phyloP scores from a whole-genome alignment of 495 filamentous ascomycete genomes.

The Neurospora intermedia region DNA sequence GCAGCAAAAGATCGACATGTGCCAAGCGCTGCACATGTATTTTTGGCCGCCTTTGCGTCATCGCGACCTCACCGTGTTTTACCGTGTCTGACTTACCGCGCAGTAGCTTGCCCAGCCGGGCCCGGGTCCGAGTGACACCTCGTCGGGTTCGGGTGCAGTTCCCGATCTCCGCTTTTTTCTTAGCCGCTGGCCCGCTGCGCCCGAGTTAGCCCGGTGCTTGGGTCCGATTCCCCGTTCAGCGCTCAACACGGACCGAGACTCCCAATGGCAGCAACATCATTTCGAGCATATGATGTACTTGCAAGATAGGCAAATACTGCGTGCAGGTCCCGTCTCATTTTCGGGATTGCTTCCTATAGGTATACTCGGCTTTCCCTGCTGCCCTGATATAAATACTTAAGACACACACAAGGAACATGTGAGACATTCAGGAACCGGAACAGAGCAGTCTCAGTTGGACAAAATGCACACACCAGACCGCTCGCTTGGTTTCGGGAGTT shows the following conservation, averaged over 20 bases:
- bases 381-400: not conserved
- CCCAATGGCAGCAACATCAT: not conserved
- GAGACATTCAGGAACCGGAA: not conserved
- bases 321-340: not conserved
- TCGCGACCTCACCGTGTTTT: not conserved
- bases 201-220: not conserved
- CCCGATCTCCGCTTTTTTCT: not conserved
- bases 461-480: not conserved
- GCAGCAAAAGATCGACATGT: not conserved
- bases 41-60: not conserved
- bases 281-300: not conserved
- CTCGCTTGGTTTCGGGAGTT: not conserved
- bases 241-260: not conserved
- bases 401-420: not conserved
- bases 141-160: not conserved
- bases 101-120: not conserved
- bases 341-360: not conserved
- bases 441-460: not conserved
- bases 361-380: not conserved
- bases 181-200: not conserved
- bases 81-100: not conserved
- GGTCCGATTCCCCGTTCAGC: not conserved
- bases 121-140: not conserved
- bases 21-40: not conserved
- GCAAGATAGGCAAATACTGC: not conserved